A percentile compares a stretch with the other conserved stretches of the same genome.
Conservation (phyloP, 441 rosid genomes). For the Rhodomyrtus psidioides region DNA sequence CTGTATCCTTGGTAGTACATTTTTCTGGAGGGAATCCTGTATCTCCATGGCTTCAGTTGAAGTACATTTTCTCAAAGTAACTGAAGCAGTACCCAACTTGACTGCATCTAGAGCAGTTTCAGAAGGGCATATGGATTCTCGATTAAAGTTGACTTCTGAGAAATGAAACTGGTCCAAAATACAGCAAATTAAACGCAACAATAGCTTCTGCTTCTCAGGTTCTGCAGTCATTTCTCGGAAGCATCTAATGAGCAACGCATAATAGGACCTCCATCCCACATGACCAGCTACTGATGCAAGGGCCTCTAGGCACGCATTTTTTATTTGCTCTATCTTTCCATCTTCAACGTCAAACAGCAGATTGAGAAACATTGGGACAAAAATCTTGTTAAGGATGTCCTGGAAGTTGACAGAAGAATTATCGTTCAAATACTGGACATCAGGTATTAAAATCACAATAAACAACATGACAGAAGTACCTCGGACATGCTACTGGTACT, state of each 20-base stretch:
- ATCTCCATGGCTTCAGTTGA: slow-evolving; percentile 29
- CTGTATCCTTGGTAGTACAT: slow-evolving; percentile 65
- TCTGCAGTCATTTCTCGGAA: slow-evolving; percentile 60
- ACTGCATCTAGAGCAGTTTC: slow-evolving; percentile 9
- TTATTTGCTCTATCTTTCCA: slow-evolving; percentile 61
- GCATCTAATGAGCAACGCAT: slow-evolving; percentile 61
- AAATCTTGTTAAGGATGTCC: slow-evolving; percentile 71
- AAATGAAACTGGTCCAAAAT: slow-evolving; percentile 83
- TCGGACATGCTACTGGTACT: slow-evolving; percentile 37
- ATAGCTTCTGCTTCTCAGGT: slow-evolving; percentile 55
- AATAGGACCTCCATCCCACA: slow-evolving; percentile 79
- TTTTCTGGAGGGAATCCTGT: slow-evolving; percentile 48
- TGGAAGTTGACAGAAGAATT: slow-evolving; percentile 23
- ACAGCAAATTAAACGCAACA: slow-evolving; percentile 63
- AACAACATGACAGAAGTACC: slow-evolving; percentile 28
- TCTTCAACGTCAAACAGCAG: slow-evolving; percentile 76
- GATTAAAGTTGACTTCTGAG: slow-evolving; percentile 22
- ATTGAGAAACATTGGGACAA: slow-evolving; percentile 76
- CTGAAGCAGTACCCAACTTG: slow-evolving; percentile 4
- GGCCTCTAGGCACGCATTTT: slow-evolving; percentile 64
- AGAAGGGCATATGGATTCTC: slow-evolving; percentile 19
- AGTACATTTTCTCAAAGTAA: slow-evolving; percentile 1
- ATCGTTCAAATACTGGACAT: slow-evolving; percentile 3
- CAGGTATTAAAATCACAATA: neutral
- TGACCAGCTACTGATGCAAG: slow-evolving; percentile 69